A percentile compares a stretch with the other conserved stretches of the same genome.
Evolutionary conservation across 2,329 filamentous ascomycete genomes (phyloP).

Genomic region (Aureobasidium sp.): DNA sequence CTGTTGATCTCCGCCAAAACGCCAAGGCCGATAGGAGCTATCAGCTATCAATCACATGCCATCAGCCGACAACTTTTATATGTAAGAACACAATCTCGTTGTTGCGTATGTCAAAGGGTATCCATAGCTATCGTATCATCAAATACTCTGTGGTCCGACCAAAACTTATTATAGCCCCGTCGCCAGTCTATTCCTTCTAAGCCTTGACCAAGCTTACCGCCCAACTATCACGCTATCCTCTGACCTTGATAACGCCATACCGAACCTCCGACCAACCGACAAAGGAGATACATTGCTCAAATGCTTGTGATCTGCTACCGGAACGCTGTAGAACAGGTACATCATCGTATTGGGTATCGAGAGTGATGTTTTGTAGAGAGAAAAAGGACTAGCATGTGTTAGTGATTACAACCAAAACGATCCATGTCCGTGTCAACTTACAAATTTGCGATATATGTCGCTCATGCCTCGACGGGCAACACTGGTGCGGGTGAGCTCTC

Average conservation of each 20-base stretch:
- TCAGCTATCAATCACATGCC: background rate
- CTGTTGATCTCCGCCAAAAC: background rate
- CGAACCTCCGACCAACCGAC: background rate
- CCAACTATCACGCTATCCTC: conserved; percentile 3
- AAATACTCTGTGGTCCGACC: background rate
- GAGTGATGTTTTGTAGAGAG: background rate
- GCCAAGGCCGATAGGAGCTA: background rate
- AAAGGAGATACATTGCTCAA: background rate
- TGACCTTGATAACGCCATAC: conserved; percentile 4
- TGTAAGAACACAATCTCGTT: no score
- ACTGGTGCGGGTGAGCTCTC: conserved; percentile 31
- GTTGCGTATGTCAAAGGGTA: background rate
- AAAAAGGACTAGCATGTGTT: background rate
- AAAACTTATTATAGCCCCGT: background rate
- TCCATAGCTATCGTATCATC: background rate
- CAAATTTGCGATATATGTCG: background rate
- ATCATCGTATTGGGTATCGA: background rate
- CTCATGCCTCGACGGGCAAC: background rate
- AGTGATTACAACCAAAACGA: background rate
- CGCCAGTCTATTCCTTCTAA: background rate
- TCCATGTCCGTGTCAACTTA: background rate
- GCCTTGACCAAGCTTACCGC: background rate
- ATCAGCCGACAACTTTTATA: background rate
- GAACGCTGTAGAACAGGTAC: background rate
- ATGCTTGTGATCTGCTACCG: background rate